Evolutionary conservation across 1,284 basidiomycete species (phyloP), one percentile per base, ranked within the genome.

Genomic region (Ceratobasidium sp.): DNA sequence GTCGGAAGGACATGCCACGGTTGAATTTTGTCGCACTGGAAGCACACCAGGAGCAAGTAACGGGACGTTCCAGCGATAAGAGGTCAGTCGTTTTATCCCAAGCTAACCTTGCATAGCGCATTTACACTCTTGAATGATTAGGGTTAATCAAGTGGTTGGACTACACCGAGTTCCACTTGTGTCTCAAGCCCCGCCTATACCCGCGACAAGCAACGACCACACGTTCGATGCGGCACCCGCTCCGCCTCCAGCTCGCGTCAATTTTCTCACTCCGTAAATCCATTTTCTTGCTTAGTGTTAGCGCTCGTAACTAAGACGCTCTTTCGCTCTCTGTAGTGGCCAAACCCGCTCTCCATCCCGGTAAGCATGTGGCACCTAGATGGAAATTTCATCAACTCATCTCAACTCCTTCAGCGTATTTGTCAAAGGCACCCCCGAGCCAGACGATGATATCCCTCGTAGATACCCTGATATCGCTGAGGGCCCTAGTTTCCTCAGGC

Each of bases 11-110:
- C 13, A 17, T 49, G 29, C 70, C 70, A 11, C 70, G 70, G 43
- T 46, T 73, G 70, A 73, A 57, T 49, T 73, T 73, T 57, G 70
- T 73, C 22, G 43, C 70, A 7, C 70, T 73, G 15, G 70, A 73
- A n/a, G 70, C 70, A 43, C 70, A 73, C 34, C 70, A 73, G 32
- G 46, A 43, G 8, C 70, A 73, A 51, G 46, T 46, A n/a, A 73
- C 70, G 6, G 29, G 43, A n/a, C 56, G 70, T 32, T 22, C 46
- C 17, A 51, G 25, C 15, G 59, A 73, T 29, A 70, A 43, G n/a
- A 17, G 56, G 68, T 59, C 9, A 8, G 68, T 46, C 17, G 15
- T 22, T 5, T 22, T 11, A 29, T 51, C 22, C 15, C 46, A 9
- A 59, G 57, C 8, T 19, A 37, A 37, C 34, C 32, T 2, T 15